Conservation (phyloP, 805 yeast species). For the Kurtzmaniella cleridarum region DNA sequence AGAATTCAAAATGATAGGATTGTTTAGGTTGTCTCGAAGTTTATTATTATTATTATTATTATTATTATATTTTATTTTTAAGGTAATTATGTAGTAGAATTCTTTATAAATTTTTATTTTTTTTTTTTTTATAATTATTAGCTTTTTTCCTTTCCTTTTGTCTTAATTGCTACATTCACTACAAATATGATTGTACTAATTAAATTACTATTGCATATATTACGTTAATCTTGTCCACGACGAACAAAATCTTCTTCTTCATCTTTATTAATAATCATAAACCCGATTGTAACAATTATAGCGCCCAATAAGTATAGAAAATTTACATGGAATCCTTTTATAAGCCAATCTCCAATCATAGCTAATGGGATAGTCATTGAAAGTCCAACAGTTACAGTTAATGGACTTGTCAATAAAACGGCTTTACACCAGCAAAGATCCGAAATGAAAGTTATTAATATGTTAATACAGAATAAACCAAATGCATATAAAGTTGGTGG, state of each 20-base stretch:
- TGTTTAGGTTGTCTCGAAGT: no score
- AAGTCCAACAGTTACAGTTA: slow-evolving; percentile 92
- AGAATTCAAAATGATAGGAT: no score
- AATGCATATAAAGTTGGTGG: slow-evolving; percentile 55
- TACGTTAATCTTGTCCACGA: slow-evolving; percentile 1
- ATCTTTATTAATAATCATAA: slow-evolving; percentile 74
- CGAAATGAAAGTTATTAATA: slow-evolving; percentile 73
- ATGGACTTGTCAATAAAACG: slow-evolving; percentile 85
- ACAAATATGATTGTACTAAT: no score
- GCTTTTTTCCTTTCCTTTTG: no score
- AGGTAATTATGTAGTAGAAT: no score
- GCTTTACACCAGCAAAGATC: slow-evolving; percentile 97
- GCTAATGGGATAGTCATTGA: slow-evolving; percentile 93
- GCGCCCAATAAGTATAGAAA: slow-evolving; percentile 75
- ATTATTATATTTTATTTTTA: no score
- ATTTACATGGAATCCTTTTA: slow-evolving; percentile 61
- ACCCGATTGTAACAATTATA: slow-evolving; percentile 69
- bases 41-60: no score
- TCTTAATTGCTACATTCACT: no score
- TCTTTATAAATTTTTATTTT: no score
- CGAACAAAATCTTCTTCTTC: slow-evolving; percentile 57
- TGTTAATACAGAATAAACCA: slow-evolving; percentile 55
- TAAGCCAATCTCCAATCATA: slow-evolving; percentile 80
- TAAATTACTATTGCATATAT: no score
- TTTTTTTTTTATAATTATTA: no score